Conservation (phyloP, 495 filamentous ascomycete species). For the Podospora bellae-mahoneyi region DNA sequence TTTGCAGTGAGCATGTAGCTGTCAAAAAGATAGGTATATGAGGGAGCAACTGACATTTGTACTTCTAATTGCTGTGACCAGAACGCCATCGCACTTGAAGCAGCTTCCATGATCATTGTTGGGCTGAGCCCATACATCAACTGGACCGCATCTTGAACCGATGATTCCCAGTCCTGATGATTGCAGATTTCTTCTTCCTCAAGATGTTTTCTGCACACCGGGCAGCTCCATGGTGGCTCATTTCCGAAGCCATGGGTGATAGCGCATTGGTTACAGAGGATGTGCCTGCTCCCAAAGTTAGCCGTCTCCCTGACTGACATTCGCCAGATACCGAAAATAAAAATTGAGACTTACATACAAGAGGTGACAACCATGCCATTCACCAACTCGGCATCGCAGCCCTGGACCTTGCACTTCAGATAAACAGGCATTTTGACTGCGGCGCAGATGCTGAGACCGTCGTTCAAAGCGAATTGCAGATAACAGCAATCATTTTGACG, state of each 20-base stretch:
- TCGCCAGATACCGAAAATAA: conserved; percentile 1
- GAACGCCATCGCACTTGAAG: conserved; percentile 76
- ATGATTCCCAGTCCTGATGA: conserved; percentile 96
- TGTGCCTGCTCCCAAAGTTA: conserved; percentile 57
- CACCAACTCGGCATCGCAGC: conserved; percentile 68
- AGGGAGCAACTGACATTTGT: conserved; percentile 63
- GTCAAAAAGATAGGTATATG: not conserved
- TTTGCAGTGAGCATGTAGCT: not conserved
- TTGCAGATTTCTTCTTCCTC: conserved; percentile 68
- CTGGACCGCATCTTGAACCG: conserved; percentile 22
- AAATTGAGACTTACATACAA: conserved; percentile 61
- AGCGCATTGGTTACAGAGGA: conserved; percentile 80
- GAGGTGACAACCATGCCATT: conserved; percentile 85
- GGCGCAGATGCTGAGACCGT: not conserved
- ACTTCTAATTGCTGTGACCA: conserved; percentile 91
- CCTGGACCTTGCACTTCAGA: conserved; percentile 77
- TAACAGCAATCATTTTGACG: not conserved
- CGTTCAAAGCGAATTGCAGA: not conserved
- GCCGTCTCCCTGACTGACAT: not conserved
- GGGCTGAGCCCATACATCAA: conserved; percentile 80
- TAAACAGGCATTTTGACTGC: conserved; percentile 60
- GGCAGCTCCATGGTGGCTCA: conserved; percentile 60
- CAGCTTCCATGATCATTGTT: conserved; percentile 84
- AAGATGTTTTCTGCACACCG: conserved; percentile 73
- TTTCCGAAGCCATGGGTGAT: conserved; percentile 62